Percentiles rank a stretch among this genome's conserved stretches.
These are phyloP conservation scores for Lipomyces spencermartinsiae DNA, from an alignment of 805 yeast species.

Conservation along the genomic window DNA sequence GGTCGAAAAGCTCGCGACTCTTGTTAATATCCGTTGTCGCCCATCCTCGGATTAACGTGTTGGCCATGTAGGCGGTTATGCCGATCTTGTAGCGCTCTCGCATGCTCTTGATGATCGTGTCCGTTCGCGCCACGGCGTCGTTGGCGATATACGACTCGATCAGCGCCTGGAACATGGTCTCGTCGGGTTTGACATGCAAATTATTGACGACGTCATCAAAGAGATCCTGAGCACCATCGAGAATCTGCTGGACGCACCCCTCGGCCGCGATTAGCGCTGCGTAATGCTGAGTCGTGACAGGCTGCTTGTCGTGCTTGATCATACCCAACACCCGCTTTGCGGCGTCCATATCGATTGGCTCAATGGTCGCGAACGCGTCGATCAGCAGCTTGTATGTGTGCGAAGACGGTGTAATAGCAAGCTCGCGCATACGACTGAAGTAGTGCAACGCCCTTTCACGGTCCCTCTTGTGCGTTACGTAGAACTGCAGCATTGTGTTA, in stretches of 20 bases:
- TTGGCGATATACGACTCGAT: slow-evolving; percentile 50
- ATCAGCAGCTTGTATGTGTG: slow-evolving; percentile 52
- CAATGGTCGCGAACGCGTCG: slow-evolving; percentile 46
- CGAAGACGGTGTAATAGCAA: slow-evolving; percentile 44
- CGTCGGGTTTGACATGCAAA: slow-evolving; percentile 48
- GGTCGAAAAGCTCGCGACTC: slow-evolving; percentile 43
- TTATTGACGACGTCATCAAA: slow-evolving; percentile 44
- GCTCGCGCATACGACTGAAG: slow-evolving; percentile 42
- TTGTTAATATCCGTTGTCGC: slow-evolving; percentile 42
- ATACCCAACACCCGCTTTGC: slow-evolving; percentile 48
- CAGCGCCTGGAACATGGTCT: slow-evolving; percentile 49
- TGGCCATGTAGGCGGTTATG: slow-evolving; percentile 46
- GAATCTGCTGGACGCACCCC: slow-evolving; percentile 47
- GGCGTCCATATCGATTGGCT: slow-evolving; percentile 45
- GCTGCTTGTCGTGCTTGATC: slow-evolving; percentile 44
- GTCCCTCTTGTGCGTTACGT: slow-evolving; percentile 46
- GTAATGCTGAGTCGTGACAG: slow-evolving; percentile 46
- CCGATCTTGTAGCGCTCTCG: slow-evolving; percentile 44
- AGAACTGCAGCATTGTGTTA: slow-evolving; percentile 50
- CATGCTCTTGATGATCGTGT: slow-evolving; percentile 24
- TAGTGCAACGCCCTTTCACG: slow-evolving; percentile 45
- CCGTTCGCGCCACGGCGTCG: slow-evolving; percentile 43
- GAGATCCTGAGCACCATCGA: slow-evolving; percentile 47
- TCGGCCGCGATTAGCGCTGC: slow-evolving; percentile 50
- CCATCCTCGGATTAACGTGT: slow-evolving; percentile 48